phyloP scores from a whole-genome alignment of 805 yeast genomes.

The Candida verbasci region DNA sequence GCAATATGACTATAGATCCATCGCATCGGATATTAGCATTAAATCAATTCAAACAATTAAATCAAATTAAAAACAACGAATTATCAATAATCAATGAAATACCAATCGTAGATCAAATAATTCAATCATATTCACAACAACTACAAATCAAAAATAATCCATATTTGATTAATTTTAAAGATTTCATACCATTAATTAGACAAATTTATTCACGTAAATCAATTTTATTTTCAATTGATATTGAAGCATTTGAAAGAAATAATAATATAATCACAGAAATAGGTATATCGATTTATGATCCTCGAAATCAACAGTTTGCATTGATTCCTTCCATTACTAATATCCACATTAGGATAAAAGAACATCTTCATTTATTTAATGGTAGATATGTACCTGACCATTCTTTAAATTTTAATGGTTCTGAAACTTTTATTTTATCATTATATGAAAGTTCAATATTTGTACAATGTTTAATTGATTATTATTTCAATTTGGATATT shows the following conservation, averaged over 20 bases:
- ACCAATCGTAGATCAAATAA: too few relatives aligned
- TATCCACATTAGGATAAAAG: constrained; percentile 42
- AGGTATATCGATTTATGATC: constrained; percentile 56
- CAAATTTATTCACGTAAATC: constrained; percentile 17
- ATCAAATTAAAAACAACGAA: too few relatives aligned
- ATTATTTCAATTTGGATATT: constrained; percentile 30
- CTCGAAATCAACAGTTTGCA: constrained; percentile 38
- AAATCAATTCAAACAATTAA: background rate
- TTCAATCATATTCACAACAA: background rate
- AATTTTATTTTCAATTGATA: constrained; percentile 46
- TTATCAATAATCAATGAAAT: too few relatives aligned
- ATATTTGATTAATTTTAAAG: constrained; percentile 1
- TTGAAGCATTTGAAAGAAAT: constrained; percentile 53
- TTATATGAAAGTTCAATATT: constrained; percentile 31
- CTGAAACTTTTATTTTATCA: constrained; percentile 41
- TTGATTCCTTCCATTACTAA: constrained; percentile 38
- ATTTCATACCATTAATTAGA: background rate
- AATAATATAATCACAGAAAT: constrained; percentile 47
- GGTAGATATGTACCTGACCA: constrained; percentile 54
- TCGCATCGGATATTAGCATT: background rate
- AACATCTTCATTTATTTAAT: constrained; percentile 39
- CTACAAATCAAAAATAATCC: background rate
- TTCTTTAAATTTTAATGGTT: constrained; percentile 46
- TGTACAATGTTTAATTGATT: constrained; percentile 40
- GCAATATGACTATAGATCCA: too few relatives aligned